Conservation (phyloP, 2,329 filamentous ascomycete species). For the Aureobasidium melanogenum region DNA sequence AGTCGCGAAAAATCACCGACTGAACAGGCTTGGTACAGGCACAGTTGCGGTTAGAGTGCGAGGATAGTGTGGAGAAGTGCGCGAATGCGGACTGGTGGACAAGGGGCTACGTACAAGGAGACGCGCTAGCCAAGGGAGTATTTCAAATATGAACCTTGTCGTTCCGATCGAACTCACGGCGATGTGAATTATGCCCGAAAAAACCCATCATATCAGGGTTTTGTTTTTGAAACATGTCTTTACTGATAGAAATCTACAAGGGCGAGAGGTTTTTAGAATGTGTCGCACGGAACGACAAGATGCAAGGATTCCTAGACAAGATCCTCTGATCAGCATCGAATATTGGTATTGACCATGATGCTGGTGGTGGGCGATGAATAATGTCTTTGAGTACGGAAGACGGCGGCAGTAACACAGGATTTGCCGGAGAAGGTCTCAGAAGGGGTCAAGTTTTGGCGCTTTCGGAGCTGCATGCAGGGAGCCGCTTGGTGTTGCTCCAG, state of each 20-base stretch:
- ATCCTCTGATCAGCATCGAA: not conserved
- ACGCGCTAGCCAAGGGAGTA: constrained; percentile 7
- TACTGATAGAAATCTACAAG: not conserved
- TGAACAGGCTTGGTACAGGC: not conserved
- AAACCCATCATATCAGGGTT: not conserved
- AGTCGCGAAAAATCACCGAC: not conserved
- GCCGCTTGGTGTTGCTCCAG: constrained; percentile 1
- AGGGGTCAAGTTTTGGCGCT: constrained; percentile 9
- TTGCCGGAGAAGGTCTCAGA: not conserved
- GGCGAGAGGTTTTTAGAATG: constrained; percentile 5
- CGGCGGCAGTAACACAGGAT: not conserved
- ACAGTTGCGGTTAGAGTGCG: not conserved
- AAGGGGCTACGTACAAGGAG: not conserved
- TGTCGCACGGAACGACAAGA: not conserved
- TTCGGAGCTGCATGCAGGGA: constrained; percentile 6
- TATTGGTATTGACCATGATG: not conserved
- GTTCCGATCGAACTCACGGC: not conserved
- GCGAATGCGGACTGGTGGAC: constrained; percentile 3
- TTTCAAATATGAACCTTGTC: constrained; percentile 11
- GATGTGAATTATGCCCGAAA: not conserved
- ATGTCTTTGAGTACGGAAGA: not conserved
- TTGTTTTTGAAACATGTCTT: constrained; percentile 11
- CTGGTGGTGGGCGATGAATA: not conserved
- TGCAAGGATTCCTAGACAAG: not conserved
- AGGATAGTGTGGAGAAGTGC: constrained; percentile 1